phyloP scores from a whole-genome alignment of 179 eudicot genomes.

The Silene noctiflora region DNA sequence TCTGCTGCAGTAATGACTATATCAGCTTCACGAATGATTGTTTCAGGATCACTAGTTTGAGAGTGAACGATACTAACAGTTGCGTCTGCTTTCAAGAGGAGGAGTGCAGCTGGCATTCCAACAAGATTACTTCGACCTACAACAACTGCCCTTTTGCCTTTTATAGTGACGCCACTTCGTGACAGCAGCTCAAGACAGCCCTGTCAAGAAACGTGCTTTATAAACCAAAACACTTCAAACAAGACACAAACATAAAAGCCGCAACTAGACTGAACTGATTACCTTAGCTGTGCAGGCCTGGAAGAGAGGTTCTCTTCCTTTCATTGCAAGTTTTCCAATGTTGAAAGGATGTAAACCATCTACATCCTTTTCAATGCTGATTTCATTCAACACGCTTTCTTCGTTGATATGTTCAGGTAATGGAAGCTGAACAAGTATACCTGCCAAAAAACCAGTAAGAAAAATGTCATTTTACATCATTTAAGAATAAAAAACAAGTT shows the following conservation, averaged over 20 bases:
- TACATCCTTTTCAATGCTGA: conserved; percentile 86
- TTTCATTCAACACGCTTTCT: conserved; percentile 72
- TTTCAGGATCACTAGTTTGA: conserved; percentile 63
- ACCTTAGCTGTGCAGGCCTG: conserved; percentile 97
- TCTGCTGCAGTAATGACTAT: conserved; percentile 95
- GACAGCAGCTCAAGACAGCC: conserved; percentile 88
- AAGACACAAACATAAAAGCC: neutral
- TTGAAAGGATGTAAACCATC: conserved; percentile 98
- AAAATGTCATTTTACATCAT: conserved; percentile 5
- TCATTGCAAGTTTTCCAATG: conserved; percentile 97
- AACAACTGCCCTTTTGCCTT: conserved; percentile 89
- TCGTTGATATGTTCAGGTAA: conserved; percentile 92
- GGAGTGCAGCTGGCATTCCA: conserved; percentile 81
- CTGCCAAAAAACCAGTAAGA: conserved; percentile 34
- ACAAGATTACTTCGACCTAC: conserved; percentile 96
- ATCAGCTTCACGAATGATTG: conserved; percentile 78
- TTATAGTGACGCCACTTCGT: conserved; percentile 66
- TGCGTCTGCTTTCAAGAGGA: conserved; percentile 91
- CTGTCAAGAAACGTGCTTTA: conserved; percentile 30
- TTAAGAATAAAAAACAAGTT: neutral
- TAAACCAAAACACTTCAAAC: neutral
- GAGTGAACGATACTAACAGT: conserved; percentile 87
- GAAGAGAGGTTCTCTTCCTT: conserved; percentile 92
- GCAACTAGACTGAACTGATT: neutral
- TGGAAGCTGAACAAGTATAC: conserved; percentile 95